Evolutionary conservation across 78 protist species (phyloP), one percentile per base, ranked within the genome.

Genomic region (Dictyostelium firmibasis): DNA sequence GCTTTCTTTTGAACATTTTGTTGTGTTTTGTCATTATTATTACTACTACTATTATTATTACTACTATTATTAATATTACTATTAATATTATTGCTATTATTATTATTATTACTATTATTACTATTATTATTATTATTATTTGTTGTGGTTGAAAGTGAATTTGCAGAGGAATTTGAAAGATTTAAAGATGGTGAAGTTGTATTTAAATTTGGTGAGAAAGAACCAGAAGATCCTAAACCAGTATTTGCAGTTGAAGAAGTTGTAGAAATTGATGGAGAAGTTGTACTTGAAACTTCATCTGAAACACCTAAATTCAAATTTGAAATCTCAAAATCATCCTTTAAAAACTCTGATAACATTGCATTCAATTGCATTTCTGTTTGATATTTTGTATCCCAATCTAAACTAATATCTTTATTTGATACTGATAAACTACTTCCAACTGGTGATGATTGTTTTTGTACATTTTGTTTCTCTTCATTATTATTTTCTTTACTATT

Each of bases 371-470:
- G 94, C 14, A 89, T 11, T n/a, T 89, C 94, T 1, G 94, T 89
- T 67, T 89, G 94, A 31, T 57, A 70, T 67, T 89, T 89, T 16
- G 94, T 89, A 47, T 89, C 94, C 94, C 94, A 89, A 70, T 89
- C 94, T 43, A 57, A 25, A 31, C 31, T 8, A 14, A 25, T 9
- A 27, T 44, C 85, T 33, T 64, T 81, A 18, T 4, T 23, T 67
- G 75, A 77, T 16, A 77, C 57, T 77, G 83, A 77, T 77, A 77
- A 43, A 77, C 60, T 77, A 41, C 83, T 77, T 18, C 60, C 83
- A 41, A 35, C 64, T 77, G 83, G 77, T 33, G 43, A 62, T 83
- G 36, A 76, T 57, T 23, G 25, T 36, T 84, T 78, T 84, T 36
- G 82, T 31, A 13, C 8, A 18, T 60, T 75, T n/a, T 5, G 25